Conservation (phyloP, 768 basidiomycete species). For the Podaxis carcinomalis region DNA sequence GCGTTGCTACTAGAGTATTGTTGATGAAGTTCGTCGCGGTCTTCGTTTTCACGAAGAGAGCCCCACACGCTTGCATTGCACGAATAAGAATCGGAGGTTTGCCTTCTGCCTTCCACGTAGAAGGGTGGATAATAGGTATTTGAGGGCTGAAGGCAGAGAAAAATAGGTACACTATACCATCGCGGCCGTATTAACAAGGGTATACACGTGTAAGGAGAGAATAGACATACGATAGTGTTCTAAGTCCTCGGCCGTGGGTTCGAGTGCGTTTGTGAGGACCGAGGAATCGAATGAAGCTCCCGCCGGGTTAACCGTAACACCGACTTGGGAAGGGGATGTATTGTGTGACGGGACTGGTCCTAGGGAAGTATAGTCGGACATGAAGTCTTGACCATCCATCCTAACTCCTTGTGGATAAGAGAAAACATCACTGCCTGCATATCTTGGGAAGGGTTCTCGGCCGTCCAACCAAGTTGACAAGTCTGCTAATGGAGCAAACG, state of each 20-base stretch:
- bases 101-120: conserved; percentile 45
- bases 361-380: conserved; percentile 14
- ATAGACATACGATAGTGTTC: conserved; percentile 51
- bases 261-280: conserved; percentile 23
- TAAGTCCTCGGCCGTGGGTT: conserved; percentile 41
- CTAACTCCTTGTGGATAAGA: conserved; percentile 13
- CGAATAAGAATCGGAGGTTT: conserved; percentile 48
- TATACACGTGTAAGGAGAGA: conserved; percentile 2
- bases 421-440: conserved; percentile 21
- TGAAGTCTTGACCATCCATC: conserved; percentile 17
- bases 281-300: conserved; percentile 25
- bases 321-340: neutral
- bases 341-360: neutral
- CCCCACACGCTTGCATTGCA: conserved; percentile 61
- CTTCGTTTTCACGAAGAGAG: conserved; percentile 48
- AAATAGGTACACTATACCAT: conserved; percentile 43
- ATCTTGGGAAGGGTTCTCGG: conserved; percentile 29
- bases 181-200: conserved; percentile 4
- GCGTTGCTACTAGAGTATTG: conserved; percentile 35
- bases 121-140: conserved; percentile 52
- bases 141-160: conserved; percentile 50
- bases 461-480: conserved; percentile 31
- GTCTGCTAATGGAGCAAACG: conserved; percentile 21
- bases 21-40: conserved; percentile 45
- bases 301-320: neutral